These are phyloP conservation scores for Gossypium trilobum DNA, from an alignment of 441 rosid species.

Conservation along the genomic window DNA sequence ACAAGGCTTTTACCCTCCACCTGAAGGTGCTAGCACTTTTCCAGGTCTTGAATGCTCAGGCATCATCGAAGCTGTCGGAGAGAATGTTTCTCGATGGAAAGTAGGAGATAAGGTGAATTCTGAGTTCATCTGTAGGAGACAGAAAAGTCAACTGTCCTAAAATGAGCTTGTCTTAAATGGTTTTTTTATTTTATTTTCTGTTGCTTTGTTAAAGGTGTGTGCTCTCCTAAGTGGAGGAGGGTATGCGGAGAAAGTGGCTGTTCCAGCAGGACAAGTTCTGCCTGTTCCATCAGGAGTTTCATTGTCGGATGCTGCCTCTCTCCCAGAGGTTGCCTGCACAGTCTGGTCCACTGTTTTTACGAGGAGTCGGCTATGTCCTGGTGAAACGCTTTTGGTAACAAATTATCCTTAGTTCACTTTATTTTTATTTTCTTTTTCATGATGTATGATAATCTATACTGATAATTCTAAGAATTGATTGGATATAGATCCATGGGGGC, in stretches of 20 bases:
- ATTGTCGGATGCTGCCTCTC: constrained; percentile 36
- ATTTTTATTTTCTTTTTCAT: neutral
- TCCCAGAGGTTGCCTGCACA: constrained; percentile 54
- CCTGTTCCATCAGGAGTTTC: constrained; percentile 39
- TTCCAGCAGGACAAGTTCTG: constrained; percentile 48
- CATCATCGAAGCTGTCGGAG: constrained; percentile 48
- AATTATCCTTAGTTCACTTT: neutral
- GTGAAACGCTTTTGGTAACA: constrained; percentile 45
- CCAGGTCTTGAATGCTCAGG: constrained; percentile 84
- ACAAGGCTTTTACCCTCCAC: constrained; percentile 60
- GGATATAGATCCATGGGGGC: constrained; percentile 67
- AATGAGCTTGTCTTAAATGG: neutral
- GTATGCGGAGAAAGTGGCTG: constrained; percentile 52
- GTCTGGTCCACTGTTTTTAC: constrained; percentile 63
- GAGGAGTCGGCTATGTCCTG: constrained; percentile 38
- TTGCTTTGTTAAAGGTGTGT: constrained; percentile 1
- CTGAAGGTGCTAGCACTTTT: constrained; percentile 56
- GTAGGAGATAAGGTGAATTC: constrained; percentile 60
- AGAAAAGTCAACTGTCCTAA: neutral
- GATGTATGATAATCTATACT: neutral
- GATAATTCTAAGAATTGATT: neutral
- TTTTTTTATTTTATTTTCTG: neutral
- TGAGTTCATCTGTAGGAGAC: neutral
- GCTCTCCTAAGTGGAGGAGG: constrained; percentile 43
- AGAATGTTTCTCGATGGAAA: constrained; percentile 65